phyloP scores from a whole-genome alignment of 306 rosid species.

The Malus asiatica region DNA sequence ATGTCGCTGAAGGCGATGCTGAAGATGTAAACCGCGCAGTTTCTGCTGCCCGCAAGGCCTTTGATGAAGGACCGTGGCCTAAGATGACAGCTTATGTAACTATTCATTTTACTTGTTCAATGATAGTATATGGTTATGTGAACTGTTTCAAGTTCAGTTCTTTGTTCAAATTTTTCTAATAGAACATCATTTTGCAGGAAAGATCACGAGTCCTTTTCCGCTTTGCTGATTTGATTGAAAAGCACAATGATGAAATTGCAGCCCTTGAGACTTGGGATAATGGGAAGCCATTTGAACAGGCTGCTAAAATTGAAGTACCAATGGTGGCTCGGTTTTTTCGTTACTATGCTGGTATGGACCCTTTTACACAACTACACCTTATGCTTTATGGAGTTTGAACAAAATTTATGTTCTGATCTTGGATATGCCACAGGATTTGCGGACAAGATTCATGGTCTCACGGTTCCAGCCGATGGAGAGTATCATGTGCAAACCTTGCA shows the following conservation, averaged over 20 bases:
- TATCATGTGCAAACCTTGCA: constrained; percentile 78
- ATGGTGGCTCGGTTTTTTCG: constrained; percentile 63
- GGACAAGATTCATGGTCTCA: constrained; percentile 90
- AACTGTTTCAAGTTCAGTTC: background rate
- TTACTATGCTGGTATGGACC: constrained; percentile 68
- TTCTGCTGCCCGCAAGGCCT: constrained; percentile 81
- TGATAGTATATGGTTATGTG: background rate
- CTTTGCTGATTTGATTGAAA: constrained; percentile 75
- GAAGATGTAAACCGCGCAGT: constrained; percentile 83
- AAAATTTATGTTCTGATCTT: background rate
- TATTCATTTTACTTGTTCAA: background rate
- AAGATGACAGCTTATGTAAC: constrained; percentile 81
- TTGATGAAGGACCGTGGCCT: constrained; percentile 94
- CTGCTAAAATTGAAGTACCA: constrained; percentile 59
- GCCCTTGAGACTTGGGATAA: constrained; percentile 93
- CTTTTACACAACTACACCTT: background rate
- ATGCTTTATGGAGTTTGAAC: background rate
- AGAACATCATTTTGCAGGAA: constrained; percentile 38
- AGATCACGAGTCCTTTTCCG: constrained; percentile 56
- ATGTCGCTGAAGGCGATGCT: constrained; percentile 75
- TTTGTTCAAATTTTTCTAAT: background rate
- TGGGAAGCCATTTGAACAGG: constrained; percentile 84
- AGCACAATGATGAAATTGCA: constrained; percentile 67
- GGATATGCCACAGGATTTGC: constrained; percentile 64
- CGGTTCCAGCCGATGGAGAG: constrained; percentile 76